Evolutionary conservation across 2,329 filamentous ascomycete species (phyloP), one percentile per base, ranked within the genome.

Genomic region (Botryotinia globosa): DNA sequence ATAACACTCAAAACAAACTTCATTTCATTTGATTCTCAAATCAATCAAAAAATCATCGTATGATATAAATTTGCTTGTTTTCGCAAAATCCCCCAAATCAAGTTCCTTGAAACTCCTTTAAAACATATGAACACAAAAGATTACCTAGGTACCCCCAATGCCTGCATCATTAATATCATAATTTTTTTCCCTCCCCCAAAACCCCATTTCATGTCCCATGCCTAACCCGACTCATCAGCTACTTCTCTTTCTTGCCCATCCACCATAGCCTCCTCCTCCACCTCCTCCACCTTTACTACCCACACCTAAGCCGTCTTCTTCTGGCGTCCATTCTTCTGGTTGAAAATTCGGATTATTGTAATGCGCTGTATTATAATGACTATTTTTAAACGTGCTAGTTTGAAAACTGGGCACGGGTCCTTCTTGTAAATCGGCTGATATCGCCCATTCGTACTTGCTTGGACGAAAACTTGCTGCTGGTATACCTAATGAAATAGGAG

Each of bases 321-420:
- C 80, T 20, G 80, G 80, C 22, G 73, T 78, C 80, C 80, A 87
- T 79, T 86, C 85, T 75, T 88, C 86, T 0, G 87, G 87, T 73
- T 88, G 86, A 75, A 89, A 88, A 75, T 88, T 85, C 58, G 88
- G 87, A 75, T 91, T 92, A 74, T 89, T 88, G 76, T 88, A 91
- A 78, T 92, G 90, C 0, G 89, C 89, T 64, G 86, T 86, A 77
- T 91, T 91, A 81, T 88, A 90, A 71, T 91, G 87, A 69, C 87
- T 89, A 76, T 91, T 90, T 77, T 89, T 89, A 78, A 91, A 91
- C 1, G 87, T 88, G 68, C 83, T 86, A 3, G 87, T 90, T 70
- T 80, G 77, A 37, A 81, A 80, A 56, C 76, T 74, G 18, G 67
- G 72, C 18, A 79, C 75, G 20, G 77, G 76, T 2, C 75, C 76